A percentile compares a stretch with the other conserved stretches of the same genome.
phyloP scores from a whole-genome alignment of 495 filamentous ascomycete species.

The Tuber calosporum region DNA sequence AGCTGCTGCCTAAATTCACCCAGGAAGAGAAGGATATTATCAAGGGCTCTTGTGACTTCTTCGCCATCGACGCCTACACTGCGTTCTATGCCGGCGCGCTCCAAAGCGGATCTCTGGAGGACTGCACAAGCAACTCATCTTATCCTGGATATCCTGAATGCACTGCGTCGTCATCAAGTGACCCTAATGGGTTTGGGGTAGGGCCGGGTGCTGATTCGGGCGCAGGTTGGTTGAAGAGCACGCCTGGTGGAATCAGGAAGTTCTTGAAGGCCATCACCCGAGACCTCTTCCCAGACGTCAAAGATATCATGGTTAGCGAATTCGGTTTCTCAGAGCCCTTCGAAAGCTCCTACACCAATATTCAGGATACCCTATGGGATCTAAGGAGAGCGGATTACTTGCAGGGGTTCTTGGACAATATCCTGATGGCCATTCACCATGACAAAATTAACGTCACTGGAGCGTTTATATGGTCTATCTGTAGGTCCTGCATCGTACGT shows the following conservation, averaged over 20 bases:
- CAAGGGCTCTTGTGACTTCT: slow-evolving; percentile 48
- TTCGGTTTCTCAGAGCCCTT: slow-evolving; percentile 49
- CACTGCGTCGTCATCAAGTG: slow-evolving; percentile 29
- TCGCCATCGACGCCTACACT: slow-evolving; percentile 45
- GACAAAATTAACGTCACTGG: slow-evolving; percentile 47
- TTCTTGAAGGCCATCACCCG: slow-evolving; percentile 46
- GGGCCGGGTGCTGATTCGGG: slow-evolving; percentile 45
- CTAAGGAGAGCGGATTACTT: slow-evolving; percentile 44
- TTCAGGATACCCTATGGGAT: slow-evolving; percentile 44
- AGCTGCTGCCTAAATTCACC: slow-evolving; percentile 42
- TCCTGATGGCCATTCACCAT: slow-evolving; percentile 40
- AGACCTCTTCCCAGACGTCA: slow-evolving; percentile 45
- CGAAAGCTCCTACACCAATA: slow-evolving; percentile 42
- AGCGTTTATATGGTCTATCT: slow-evolving; percentile 46
- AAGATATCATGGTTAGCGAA: slow-evolving; percentile 46
- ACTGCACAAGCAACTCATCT: slow-evolving; percentile 44
- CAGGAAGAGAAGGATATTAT: slow-evolving; percentile 44
- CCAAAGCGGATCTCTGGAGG: slow-evolving; percentile 37
- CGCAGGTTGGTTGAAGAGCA: slow-evolving; percentile 45
- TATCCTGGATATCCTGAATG: slow-evolving; percentile 45
- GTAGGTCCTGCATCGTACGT: slow-evolving; percentile 18
- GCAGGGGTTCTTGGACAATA: slow-evolving; percentile 45
- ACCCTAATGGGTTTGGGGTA: slow-evolving; percentile 42
- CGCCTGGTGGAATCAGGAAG: slow-evolving; percentile 44
- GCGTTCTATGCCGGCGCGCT: slow-evolving; percentile 40